These are phyloP conservation scores for Taphrina communis DNA, from an alignment of 1,139 yeast genomes.

Conservation along the genomic window DNA sequence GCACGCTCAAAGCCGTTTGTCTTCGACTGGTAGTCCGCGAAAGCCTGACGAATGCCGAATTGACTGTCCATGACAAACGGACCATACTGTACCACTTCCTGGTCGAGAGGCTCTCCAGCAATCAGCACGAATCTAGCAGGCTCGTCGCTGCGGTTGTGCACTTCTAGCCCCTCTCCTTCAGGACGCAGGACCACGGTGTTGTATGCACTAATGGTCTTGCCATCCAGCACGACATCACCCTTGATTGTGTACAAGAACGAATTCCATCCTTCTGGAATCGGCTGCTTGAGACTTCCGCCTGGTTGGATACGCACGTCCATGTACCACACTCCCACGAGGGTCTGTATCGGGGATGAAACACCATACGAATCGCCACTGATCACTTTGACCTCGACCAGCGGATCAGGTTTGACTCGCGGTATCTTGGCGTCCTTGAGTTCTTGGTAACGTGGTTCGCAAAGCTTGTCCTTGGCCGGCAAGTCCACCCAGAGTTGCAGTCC, in stretches of 20 bases:
- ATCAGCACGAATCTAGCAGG: conserved; percentile 67
- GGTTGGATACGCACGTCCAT: conserved; percentile 71
- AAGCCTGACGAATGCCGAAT: conserved; percentile 69
- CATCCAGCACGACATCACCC: conserved; percentile 65
- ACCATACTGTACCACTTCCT: conserved; percentile 83
- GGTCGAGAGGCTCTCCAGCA: conserved; percentile 80
- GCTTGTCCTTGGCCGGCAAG: conserved; percentile 72
- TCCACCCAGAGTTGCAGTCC: conserved; percentile 95
- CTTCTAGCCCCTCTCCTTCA: conserved; percentile 62
- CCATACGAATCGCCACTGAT: conserved; percentile 82
- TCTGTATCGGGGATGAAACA: conserved; percentile 58
- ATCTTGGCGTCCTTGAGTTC: conserved; percentile 75
- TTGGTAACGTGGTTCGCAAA: conserved; percentile 77
- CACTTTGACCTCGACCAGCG: conserved; percentile 70
- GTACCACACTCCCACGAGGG: conserved; percentile 55
- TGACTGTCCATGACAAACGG: conserved; percentile 79
- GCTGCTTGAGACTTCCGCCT: conserved; percentile 70
- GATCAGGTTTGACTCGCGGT: conserved; percentile 71
- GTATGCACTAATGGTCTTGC: conserved; percentile 56
- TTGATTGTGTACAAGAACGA: conserved; percentile 72
- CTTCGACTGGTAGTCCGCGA: conserved; percentile 70
- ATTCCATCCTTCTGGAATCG: conserved; percentile 67
- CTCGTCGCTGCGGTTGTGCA: conserved; percentile 47
- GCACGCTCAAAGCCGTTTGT: conserved; percentile 77
- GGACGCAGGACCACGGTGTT: conserved; percentile 68